Base-by-base conservation (phyloP, 78 protist species). In the Dictyostelium purpureum region DNA sequence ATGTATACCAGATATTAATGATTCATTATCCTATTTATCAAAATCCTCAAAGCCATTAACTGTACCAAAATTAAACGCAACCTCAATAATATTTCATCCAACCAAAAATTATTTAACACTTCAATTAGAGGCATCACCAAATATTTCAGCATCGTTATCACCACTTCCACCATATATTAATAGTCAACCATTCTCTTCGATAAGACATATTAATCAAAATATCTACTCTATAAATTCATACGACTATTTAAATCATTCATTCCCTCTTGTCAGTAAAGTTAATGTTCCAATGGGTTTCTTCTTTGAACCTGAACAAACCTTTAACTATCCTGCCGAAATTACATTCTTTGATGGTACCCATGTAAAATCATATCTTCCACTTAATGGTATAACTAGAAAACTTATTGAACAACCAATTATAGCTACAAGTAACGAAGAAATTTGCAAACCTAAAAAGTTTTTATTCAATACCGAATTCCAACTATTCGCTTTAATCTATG, bases 201-300 rank as follows among this genome's bases (percentile, higher is more conserved):
- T 85, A 28, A 43, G 92, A 51, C 92, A 85, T 42, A 73, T 85
- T 11, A 51, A 85, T 35, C 92, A 85, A 61, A 35, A 45, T 66
- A 85, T 85, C 42, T 85, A 85, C 24, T 85, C 92, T n/a, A 85
- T 85, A 51, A 85, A 85, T 45, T 59, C 82, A 31, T 73, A 37
- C 57, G 82, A 73, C 19, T 21, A 43, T 16, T 40, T 85, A 4
- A 43, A 70, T 28, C 63, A 40, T 57, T 70, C 92, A 45, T 73
- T 85, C 51, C 92, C 92, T 33, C 37, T 85, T 4, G 67, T 85
- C 5, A 52, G 81, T 9, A 26, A 19, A 16, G 24, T 73, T 6
- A 47, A 63, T 0, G 10, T 85, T 6, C 92, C 92, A 14, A 57
- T 85, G 42, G 92, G 92, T 10, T 85, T 85, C 78, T 73, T 85